Conservation (phyloP, 306 rosid species). For the Purshia tridentata region DNA sequence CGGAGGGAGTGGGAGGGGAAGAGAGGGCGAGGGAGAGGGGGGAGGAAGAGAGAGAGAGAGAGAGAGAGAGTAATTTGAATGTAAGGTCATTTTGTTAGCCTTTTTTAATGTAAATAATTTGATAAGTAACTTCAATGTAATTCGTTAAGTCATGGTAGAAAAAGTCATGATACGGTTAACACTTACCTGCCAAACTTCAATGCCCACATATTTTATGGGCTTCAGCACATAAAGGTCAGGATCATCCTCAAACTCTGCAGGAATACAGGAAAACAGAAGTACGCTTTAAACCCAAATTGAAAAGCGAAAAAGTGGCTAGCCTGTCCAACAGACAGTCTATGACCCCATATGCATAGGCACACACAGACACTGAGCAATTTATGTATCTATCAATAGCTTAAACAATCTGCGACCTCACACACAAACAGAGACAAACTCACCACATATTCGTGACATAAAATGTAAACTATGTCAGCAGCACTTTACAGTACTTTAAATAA, state of each 20-base stretch:
- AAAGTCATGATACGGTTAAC: neutral
- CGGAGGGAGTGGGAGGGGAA: no score
- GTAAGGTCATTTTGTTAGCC: neutral
- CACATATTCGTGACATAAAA: neutral
- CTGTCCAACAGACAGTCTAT: neutral
- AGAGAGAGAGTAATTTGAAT: no score
- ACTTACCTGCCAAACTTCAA: slow-evolving; percentile 92
- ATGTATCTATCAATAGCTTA: neutral
- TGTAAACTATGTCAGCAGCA: neutral
- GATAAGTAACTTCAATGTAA: neutral
- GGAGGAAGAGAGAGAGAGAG: no score
- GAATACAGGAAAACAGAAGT: slow-evolving; percentile 13
- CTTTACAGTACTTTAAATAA: neutral
- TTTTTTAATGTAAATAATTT: no score
- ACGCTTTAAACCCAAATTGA: neutral
- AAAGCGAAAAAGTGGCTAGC: neutral
- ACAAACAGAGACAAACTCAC: neutral
- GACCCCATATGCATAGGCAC: neutral
- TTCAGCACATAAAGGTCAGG: slow-evolving; percentile 73
- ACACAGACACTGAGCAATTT: neutral
- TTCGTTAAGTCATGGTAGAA: neutral
- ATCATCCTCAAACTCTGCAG: slow-evolving; percentile 82
- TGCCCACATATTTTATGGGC: slow-evolving; percentile 84
- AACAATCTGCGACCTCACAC: neutral
- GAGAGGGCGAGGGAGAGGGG: no score